phyloP scores from a whole-genome alignment of 257 asterid genomes.

The Parsonsia alboflavescens region DNA sequence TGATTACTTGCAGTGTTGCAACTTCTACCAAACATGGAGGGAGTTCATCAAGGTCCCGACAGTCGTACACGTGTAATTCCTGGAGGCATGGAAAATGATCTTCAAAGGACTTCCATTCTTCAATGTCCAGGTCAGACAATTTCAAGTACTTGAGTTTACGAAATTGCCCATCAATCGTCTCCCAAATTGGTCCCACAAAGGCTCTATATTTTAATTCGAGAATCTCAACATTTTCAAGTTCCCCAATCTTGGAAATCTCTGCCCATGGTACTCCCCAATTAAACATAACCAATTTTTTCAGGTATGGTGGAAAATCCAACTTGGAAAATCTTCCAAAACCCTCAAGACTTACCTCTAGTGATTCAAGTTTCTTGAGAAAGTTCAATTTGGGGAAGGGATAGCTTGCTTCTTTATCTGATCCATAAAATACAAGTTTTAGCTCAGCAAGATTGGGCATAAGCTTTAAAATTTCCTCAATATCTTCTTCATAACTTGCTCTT shows the following conservation, averaged over 20 bases:
- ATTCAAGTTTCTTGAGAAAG: background rate
- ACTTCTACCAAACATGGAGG: background rate
- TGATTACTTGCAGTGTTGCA: background rate
- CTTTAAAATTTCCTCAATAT: background rate
- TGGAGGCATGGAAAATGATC: background rate
- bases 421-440: background rate
- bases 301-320: background rate
- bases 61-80: background rate
- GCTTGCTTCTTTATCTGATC: background rate
- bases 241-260: background rate
- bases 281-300: background rate
- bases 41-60: background rate
- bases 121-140: background rate
- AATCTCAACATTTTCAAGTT: background rate
- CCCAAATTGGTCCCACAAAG: background rate
- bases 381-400: background rate
- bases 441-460: background rate
- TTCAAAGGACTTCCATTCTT: background rate
- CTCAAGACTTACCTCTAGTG: background rate
- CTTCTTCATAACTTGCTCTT: too few relatives aligned
- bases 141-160: background rate
- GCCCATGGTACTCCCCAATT: background rate
- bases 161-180: background rate
- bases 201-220: background rate
- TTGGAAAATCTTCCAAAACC: too few relatives aligned